Evolutionary conservation across 2,329 filamentous ascomycete species (phyloP), one percentile per base, ranked within the genome.

Genomic region (Fusarium albosuccineum): DNA sequence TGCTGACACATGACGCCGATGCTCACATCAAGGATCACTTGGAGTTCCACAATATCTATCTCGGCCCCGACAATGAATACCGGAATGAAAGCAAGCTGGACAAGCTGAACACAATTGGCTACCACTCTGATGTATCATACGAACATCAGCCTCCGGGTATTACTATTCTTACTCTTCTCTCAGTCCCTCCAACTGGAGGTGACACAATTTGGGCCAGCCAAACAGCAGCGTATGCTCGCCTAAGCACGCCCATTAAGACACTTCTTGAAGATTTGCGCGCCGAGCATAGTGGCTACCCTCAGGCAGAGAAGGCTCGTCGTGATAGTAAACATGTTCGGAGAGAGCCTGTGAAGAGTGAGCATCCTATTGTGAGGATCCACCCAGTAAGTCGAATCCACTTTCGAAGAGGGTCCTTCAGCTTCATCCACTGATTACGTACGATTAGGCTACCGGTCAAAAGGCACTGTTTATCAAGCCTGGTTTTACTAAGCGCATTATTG

Each of bases 1-100:
- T 3, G 13, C 46, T 50, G n/a, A 50, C 16, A 14, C 13, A 22
- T 4, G 61, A 78, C 73, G 3, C 27, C 27, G n/a, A 29, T 26
- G 77, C 80, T 14, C 78, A 82, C 52, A 77, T 82, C 59, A 77
- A 82, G 55, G 78, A 79, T 61, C 74, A 79, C 34, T 73, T 82
- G 10, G 81, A 83, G 64, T 75, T 82, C 49, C 80, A 83, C 70
- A 82, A 81, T 64, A 82, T 83, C 62, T 83, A 83, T 70, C 78
- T 83, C 0, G 82, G 80, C 0, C 77, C 78, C 2, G 82, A 81
- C 70, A 83, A 82, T 64, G 76, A 79, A 36, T 51, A 51, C 26
- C 78, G 80, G 6, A 75, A 77, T 16, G 71, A 71, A 26, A 75
- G 69, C n/a, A 73, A 69, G 14, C 36, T 62, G 3, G 77, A 78